Base-by-base conservation (phyloP, 2,329 filamentous ascomycete genomes). In the Trichophyton simii region DNA sequence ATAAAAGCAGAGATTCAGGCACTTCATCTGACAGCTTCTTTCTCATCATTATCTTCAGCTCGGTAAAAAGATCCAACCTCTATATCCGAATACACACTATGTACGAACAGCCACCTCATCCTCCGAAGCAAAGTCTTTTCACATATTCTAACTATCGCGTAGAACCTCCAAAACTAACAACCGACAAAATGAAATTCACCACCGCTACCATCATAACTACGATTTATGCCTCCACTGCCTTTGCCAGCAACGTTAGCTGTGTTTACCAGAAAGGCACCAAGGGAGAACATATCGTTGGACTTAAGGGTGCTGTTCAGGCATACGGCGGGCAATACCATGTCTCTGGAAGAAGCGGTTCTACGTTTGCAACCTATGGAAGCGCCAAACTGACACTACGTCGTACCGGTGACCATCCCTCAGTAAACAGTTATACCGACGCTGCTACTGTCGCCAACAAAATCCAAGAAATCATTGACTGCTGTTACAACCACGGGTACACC, bases 401-500 rank as follows among this genome's bases (percentile, higher is more conserved):
- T 20, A 60, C 58, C 13, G 59, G 57, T 25, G 36, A 41, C 11
- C 50, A 59, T 34, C 61, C 61, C 15, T 48, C 57, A 3, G 57
- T 44, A 6, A 55, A 55, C 3, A 62, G 57, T 13, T 58, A 62
- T 38, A 58, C 55, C 31, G 18, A 54, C 1, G 61, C 61, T 22
- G 36, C 58, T 8, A 62, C 59, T 41, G 61, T 62, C 11, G 61
- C 61, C 11, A 58, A 50, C 7, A 62, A 62, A 48, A 62, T 60
- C 38, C 61, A 62, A 57, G 61, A 62, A 46, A 60, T 62, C 28
- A 62, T 62, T 18, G 57, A 62, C 46, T 62, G 61, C 50, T 62
- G 61, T 38, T 62, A 42, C 18, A 52, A 62, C 31, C 52, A 60
- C 57, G 61, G 61, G 8, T 62, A 57, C 46, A 59, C 57, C 22